Evolutionary conservation across 1,284 basidiomycete species (phyloP), one percentile per base, ranked within the genome.

Genomic region (Prillingera fragicola): DNA sequence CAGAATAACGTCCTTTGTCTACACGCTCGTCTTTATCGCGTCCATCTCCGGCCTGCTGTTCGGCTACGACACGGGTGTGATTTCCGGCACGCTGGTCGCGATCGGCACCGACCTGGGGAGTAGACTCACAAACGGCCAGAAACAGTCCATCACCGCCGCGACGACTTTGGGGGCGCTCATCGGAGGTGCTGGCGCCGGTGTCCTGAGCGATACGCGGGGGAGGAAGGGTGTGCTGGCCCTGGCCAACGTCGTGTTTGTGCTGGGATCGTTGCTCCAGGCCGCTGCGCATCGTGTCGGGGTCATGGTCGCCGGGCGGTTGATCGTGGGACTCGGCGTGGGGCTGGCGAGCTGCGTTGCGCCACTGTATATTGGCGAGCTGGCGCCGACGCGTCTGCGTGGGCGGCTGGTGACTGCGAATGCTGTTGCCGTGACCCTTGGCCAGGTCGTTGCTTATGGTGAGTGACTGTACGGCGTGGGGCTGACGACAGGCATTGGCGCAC

Each of bases 311-410:
- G 80, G 84, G 8, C 78, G 86, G 24, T 84, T 87, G 66, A 80
- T 88, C 41, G 85, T 84, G 22, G 61, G 62, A 8, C 67, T 73
- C 19, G 73, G 72, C 4, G 73, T 74, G 18, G 73, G 73, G 1
- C 70, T 85, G 1, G 84, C 85, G n/a, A 79, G 82, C 6, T 87
- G 85, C 57, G 79, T 86, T 39, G 83, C 84, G 0, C 85, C 85
- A 3, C 73, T 89, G 5, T 88, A 88, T 63, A 87, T 90, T 43
- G 84, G 86, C 59, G 87, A 89, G 65, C 76, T 89, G 19, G 81
- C 84, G 1, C 86, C 86, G 0, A 85, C 84, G 4, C 74, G 78
- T 24, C 75, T 85, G 32, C 77, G 86, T 13, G 87, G 86, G 1
- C 74, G 84, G 23, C 80, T 89, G 77, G 85, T 88, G 8, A 72